phyloP scores from a whole-genome alignment of 805 yeast genomes.

The Spathaspora arborariae region DNA sequence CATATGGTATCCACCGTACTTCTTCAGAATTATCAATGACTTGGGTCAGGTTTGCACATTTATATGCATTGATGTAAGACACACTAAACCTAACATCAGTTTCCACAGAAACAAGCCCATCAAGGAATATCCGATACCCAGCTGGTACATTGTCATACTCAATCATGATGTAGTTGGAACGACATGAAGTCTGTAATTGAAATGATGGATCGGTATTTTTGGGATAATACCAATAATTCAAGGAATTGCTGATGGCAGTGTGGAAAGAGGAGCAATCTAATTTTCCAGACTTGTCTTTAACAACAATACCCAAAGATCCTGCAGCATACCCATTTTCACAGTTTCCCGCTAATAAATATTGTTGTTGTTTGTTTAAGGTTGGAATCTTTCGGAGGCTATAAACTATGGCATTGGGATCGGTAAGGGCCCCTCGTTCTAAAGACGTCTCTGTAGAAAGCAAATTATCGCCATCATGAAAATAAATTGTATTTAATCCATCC shows the following conservation, averaged over 20 bases:
- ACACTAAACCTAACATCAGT: background rate
- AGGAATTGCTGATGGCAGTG: constrained; percentile 15
- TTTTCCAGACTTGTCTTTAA: constrained; percentile 1
- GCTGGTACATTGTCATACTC: constrained; percentile 22
- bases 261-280: constrained; percentile 15
- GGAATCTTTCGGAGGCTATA: constrained; percentile 10
- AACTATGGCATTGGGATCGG: constrained; percentile 1
- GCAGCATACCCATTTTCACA: constrained; percentile 19
- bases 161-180: constrained; percentile 5
- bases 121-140: constrained; percentile 23
- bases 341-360: constrained; percentile 10
- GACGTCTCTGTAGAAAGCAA: constrained; percentile 9
- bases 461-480: constrained; percentile 15
- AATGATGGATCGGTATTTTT: constrained; percentile 7
- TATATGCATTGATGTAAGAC: background rate
- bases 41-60: constrained; percentile 6
- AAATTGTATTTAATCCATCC: constrained; percentile 18
- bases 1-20: constrained; percentile 9
- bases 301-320: constrained; percentile 19
- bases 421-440: constrained; percentile 8
- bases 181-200: constrained; percentile 14
- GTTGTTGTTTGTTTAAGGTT: constrained; percentile 8
- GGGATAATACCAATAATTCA: constrained; percentile 22
- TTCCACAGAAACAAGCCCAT: constrained; percentile 4
- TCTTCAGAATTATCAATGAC: constrained; percentile 11